Evolutionary conservation across 768 basidiomycete genomes (phyloP), one percentile per base, ranked within the genome.

Genomic region (Macrolepiota fuliginosa): DNA sequence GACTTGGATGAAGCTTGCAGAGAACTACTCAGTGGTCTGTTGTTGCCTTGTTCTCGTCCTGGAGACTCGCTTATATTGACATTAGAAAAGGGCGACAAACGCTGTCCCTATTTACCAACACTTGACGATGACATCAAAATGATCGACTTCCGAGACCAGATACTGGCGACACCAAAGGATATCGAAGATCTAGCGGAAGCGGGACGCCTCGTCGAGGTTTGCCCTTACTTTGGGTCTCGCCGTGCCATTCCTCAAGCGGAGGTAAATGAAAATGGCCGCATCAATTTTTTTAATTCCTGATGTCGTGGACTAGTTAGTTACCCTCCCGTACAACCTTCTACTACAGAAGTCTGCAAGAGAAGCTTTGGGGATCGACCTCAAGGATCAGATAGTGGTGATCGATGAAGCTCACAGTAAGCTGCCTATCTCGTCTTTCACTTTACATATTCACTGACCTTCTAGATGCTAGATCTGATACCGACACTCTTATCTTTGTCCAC

Each of bases 331-430:
- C 71, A 96, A 96, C 72, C 86, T 98, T 19, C 79, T 98, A 1
- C 76, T 99, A 4, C 89, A 93, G 64, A 89, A 85, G 63, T 81
- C 83, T 1, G 92, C 95, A 1, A 80, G 96, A 54, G 93, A 97
- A 68, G 87, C 94, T 0, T 79, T 98, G 0, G 91, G 91, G 1
- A 95, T 99, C 61, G 84, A 92, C 68, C 76, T 97, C 49, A 89
- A 82, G 11, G 83, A 88, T 67, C 94, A 97, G 67, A 79, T 98
- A 17, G 84, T 99, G 32, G 81, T 98, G 24, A 86, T 99, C 57
- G 96, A 99, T 69, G 96, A 99, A 77, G 96, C 96, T 0, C 96
- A 99, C 73, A 98, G 94, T 95, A 67, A 61, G 92, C 77, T 24
- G 25, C 47, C 42, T 45, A 35, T 25, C 7, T 56, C 53, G 2